Conservation (phyloP, 345 rosid genomes). For the Erodium maritimum region DNA sequence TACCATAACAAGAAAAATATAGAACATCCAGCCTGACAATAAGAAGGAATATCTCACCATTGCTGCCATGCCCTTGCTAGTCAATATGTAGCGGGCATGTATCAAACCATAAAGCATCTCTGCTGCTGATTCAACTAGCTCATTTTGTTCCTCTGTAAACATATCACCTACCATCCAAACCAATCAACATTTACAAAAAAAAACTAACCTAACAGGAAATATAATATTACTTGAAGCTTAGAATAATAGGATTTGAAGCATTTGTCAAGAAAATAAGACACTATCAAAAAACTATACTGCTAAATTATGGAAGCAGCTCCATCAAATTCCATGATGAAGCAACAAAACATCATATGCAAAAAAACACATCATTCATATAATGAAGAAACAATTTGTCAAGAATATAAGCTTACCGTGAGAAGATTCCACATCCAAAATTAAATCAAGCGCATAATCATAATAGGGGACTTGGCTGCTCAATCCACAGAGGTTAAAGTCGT, state of each 20-base stretch:
- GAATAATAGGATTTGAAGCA: background rate
- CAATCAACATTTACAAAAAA: slow-evolving; percentile 11
- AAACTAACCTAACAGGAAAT: background rate
- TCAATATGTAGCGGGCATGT: slow-evolving; percentile 87
- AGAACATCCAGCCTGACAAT: background rate
- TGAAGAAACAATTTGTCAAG: background rate
- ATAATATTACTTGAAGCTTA: background rate
- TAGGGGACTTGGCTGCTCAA: slow-evolving; percentile 95
- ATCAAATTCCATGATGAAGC: background rate
- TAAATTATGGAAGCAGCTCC: background rate
- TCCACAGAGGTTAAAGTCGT: slow-evolving; percentile 92
- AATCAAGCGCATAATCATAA: slow-evolving; percentile 93
- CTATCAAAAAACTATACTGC: background rate
- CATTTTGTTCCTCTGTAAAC: slow-evolving; percentile 95
- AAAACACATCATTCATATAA: background rate
- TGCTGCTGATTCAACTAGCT: slow-evolving; percentile 85
- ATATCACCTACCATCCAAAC: slow-evolving; percentile 57
- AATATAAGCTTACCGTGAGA: slow-evolving; percentile 52
- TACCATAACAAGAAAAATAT: slow-evolving; percentile 3
- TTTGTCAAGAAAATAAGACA: background rate
- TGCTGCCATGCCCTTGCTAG: slow-evolving; percentile 89
- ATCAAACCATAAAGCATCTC: slow-evolving; percentile 97
- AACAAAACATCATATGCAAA: background rate
- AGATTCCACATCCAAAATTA: slow-evolving; percentile 91
- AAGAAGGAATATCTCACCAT: slow-evolving; percentile 47